Percentiles rank a stretch among this genome's conserved stretches.
These are phyloP conservation scores for Scheffersomyces illinoinensis DNA, from an alignment of 1,139 yeast genomes.

Conservation along the genomic window DNA sequence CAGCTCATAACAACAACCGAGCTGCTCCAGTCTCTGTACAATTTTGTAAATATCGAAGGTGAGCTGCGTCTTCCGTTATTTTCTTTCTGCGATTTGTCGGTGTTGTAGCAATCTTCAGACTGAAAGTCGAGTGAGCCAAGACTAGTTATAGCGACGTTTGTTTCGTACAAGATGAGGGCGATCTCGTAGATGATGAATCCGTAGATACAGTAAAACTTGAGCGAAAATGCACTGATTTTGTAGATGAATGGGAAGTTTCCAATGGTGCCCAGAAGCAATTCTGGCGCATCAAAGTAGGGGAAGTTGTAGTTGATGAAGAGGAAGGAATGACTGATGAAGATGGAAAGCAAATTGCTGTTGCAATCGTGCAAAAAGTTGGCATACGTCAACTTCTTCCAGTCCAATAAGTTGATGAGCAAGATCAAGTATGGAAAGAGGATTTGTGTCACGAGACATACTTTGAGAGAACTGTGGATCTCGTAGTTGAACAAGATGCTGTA, in stretches of 20 bases:
- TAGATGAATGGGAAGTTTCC: constrained; percentile 6
- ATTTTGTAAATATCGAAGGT: background rate
- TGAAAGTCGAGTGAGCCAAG: background rate
- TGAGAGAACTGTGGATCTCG: constrained; percentile 6
- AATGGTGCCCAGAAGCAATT: background rate
- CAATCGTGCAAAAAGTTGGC: constrained; percentile 15
- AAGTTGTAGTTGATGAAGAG: constrained; percentile 18
- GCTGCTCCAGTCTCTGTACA: background rate
- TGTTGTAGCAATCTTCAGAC: constrained; percentile 1
- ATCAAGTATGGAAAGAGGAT: constrained; percentile 20
- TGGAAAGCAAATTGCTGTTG: constrained; percentile 30
- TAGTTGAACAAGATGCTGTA: constrained; percentile 10
- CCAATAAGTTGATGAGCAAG: constrained; percentile 13
- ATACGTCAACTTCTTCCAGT: constrained; percentile 3
- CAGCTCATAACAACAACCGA: background rate
- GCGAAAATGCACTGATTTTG: constrained; percentile 16
- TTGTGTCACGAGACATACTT: constrained; percentile 14
- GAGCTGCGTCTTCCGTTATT: background rate
- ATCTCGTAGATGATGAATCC: constrained; percentile 26
- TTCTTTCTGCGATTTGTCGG: background rate
- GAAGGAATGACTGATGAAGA: constrained; percentile 29
- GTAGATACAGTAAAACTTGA: constrained; percentile 29
- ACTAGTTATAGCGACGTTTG: constrained; percentile 1
- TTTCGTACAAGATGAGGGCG: constrained; percentile 12
- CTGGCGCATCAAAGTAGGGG: constrained; percentile 10